A percentile compares a stretch with the other conserved stretches of the same genome.
These are phyloP conservation scores for Podila epigama DNA, from an alignment of 192 early-diverging fungal genomes.

Conservation along the genomic window DNA sequence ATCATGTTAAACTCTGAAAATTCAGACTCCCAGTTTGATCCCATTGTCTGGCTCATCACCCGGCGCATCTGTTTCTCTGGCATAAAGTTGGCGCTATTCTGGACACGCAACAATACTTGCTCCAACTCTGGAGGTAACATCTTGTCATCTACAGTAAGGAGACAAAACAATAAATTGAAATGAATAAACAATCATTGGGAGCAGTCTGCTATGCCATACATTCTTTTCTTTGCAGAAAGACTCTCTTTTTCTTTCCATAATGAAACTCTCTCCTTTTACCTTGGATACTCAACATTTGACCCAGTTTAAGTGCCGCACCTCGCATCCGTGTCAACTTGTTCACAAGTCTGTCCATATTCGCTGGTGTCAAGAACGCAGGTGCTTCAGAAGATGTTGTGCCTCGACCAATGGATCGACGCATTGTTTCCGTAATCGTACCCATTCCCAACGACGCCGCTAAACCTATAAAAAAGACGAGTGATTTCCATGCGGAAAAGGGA, in stretches of 20 bases:
- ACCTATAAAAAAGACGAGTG: background rate
- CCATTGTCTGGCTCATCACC: constrained; percentile 73
- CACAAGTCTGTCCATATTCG: constrained; percentile 89
- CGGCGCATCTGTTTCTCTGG: constrained; percentile 84
- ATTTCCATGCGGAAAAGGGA: background rate
- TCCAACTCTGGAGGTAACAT: constrained; percentile 84
- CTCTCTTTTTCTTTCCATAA: background rate
- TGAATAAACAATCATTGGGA: too few relatives aligned
- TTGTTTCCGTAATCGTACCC: constrained; percentile 27
- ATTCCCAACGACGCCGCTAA: constrained; percentile 23
- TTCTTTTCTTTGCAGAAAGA: background rate
- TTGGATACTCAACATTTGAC: constrained; percentile 98
- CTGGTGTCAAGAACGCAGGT: constrained; percentile 70
- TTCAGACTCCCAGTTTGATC: constrained; percentile 70
- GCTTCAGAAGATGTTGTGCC: constrained; percentile 30
- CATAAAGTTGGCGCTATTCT: constrained; percentile 96
- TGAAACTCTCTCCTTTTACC: constrained; percentile 47
- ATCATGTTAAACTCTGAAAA: constrained; percentile 77
- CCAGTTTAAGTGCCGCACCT: constrained; percentile 96
- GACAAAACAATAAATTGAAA: constrained; percentile 3
- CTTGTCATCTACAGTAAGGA: constrained; percentile 57
- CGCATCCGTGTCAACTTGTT: constrained; percentile 89
- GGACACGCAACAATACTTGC: constrained; percentile 83
- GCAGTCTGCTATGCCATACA: too few relatives aligned
- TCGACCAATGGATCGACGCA: constrained; percentile 32